These are phyloP conservation scores for Diversispora eburnea DNA, from an alignment of 192 early-diverging fungal genomes.

Conservation along the genomic window DNA sequence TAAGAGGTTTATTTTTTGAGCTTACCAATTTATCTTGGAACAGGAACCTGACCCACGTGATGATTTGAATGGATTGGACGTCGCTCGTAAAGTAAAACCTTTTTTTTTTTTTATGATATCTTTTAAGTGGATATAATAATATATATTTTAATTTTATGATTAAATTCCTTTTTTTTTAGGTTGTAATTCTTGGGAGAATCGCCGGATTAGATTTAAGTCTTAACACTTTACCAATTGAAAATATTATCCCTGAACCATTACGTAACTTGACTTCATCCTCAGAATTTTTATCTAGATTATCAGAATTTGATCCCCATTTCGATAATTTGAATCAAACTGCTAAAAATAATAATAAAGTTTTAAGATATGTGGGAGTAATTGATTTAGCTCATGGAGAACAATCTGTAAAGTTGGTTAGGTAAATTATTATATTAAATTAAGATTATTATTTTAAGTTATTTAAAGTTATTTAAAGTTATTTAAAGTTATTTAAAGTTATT, in stretches of 20 bases:
- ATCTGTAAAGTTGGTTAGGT: conserved; percentile 75
- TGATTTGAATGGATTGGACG: conserved; percentile 98
- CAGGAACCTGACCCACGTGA: conserved; percentile 97
- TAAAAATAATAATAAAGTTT: conserved; percentile 62
- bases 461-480: too few species aligned
- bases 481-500: too few species aligned
- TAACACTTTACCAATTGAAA: conserved; percentile 83
- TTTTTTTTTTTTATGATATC: conserved; percentile 11
- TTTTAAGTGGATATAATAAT: not conserved
- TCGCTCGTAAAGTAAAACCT: conserved; percentile 84
- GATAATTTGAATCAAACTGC: conserved; percentile 77
- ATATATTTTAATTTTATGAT: conserved; percentile 5
- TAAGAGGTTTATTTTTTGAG: too few species aligned
- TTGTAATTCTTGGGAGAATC: conserved; percentile 81
- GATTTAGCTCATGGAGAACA: conserved; percentile 65
- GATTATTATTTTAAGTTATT: too few species aligned
- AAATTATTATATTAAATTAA: conserved; percentile 28
- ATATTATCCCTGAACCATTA: conserved; percentile 90
- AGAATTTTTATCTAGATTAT: conserved; percentile 83
- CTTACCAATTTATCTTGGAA: too few species aligned
- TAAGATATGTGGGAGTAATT: conserved; percentile 91
- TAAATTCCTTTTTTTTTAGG: conserved; percentile 31
- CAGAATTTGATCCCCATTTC: conserved; percentile 86
- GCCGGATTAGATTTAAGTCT: conserved; percentile 77
- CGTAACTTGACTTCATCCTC: conserved; percentile 63